Base-by-base conservation (phyloP, 345 rosid species). In the Bruguiera sexangula region DNA sequence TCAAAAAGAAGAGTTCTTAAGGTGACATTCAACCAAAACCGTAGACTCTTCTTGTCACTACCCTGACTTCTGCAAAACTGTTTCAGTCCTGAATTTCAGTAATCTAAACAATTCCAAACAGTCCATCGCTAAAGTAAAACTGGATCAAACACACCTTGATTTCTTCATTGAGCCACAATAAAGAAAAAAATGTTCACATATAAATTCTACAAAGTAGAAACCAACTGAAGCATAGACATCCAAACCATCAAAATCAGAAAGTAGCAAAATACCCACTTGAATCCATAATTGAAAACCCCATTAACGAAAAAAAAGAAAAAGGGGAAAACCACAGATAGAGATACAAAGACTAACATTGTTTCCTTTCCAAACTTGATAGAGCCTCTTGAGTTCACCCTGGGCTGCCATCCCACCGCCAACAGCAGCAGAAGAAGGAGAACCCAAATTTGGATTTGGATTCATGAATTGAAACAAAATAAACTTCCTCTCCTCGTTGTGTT, bases 301-400 rank as follows among this genome's bases (percentile, higher is more conserved):
- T 43, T 8, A 51, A 24, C n/a, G 19, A 32, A 60, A 29, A 16
- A 69, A 62, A 20, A 10, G 1, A 48, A 26, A 63, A 20, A 65
- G 51, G 51, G 24, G 0, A 1, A 9, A 39, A 15, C 32, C 32
- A 69, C 29, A 69, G 52, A 55, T 24, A 62, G 34, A 53, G 21
- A 74, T 32, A 68, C 53, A 60, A 60, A 73, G 57, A 81, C 90
- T 85, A 64, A 89, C 95, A 75, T 87, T 87, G 82, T 80, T 85
- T 72, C 95, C 95, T 65, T 77, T 85, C 95, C 95, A 89, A 66
- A 80, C 86, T 82, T 84, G 87, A 77, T 82, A 89, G 56, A 89
- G 83, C 82, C 85, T 85, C 82, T 59, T 80, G 74, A 82, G 80
- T 61, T 76, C 18, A 55, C 34, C 60, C 34, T 18, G 30, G 15